Conservation (phyloP, 176 grass and related monocot genomes). For the Oryza punctata region DNA sequence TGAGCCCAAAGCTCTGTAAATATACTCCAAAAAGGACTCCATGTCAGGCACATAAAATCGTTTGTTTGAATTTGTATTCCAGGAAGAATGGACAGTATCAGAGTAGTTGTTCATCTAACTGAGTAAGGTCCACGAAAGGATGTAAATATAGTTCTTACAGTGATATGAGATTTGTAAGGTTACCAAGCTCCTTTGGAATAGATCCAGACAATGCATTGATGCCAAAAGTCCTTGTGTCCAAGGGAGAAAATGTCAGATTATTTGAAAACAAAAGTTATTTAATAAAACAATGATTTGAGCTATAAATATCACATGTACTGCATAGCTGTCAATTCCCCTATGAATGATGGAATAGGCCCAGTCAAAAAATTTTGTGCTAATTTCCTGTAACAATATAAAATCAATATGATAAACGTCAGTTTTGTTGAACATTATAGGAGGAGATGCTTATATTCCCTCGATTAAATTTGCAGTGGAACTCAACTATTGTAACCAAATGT, state of each 20-base stretch:
- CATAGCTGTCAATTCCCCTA: conserved; percentile 67
- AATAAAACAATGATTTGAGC: neutral
- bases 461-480: neutral
- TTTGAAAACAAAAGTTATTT: neutral
- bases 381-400: conserved; percentile 52
- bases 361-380: conserved; percentile 67
- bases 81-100: neutral
- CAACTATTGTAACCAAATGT: neutral
- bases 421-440: neutral
- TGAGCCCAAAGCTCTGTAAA: conserved; percentile 52
- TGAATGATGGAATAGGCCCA: conserved; percentile 65
- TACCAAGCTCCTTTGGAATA: conserved; percentile 81
- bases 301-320: conserved; percentile 58
- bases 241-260: neutral
- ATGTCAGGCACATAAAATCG: neutral
- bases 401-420: neutral
- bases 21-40: neutral
- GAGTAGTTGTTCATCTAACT: neutral
- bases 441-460: neutral
- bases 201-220: conserved; percentile 83
- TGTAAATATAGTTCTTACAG: conserved; percentile 50
- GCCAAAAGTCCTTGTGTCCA: conserved; percentile 53
- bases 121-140: neutral
- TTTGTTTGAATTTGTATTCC: neutral
- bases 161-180: conserved; percentile 47